A percentile compares a stretch with the other conserved stretches of the same genome.
Evolutionary conservation across 306 rosid genomes (phyloP).

Genomic region (Citrullus colocynthis): DNA sequence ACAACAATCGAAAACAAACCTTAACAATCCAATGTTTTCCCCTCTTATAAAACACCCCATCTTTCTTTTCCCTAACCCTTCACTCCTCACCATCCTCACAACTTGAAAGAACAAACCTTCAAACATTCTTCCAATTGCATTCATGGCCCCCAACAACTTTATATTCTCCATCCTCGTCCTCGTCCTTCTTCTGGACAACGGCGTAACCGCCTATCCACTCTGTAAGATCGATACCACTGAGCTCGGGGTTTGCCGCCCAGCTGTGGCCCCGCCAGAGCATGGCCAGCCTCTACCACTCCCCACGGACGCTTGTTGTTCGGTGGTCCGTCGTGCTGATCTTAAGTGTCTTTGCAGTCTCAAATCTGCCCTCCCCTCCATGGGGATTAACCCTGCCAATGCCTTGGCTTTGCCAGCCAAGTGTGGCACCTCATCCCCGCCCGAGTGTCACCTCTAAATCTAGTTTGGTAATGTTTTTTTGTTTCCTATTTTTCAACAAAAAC

Average conservation of each 20-base stretch:
- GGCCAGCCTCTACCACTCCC: conserved; percentile 35
- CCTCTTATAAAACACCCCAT: no score
- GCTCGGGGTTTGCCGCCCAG: conserved; percentile 28
- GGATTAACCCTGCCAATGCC: conserved; percentile 41
- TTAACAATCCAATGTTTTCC: no score
- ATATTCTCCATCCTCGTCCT: no score
- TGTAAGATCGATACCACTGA: conserved; percentile 30
- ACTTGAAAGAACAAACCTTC: background rate
- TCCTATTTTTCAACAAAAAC: no score
- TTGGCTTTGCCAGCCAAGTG: conserved; percentile 52
- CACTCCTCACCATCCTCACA: no score
- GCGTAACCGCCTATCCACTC: conserved; percentile 16
- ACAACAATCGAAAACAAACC: no score
- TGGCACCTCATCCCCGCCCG: conserved; percentile 11
- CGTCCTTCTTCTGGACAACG: background rate
- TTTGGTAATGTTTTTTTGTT: background rate
- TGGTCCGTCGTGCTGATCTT: conserved; percentile 34
- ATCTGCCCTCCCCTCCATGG: conserved; percentile 25
- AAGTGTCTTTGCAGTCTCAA: conserved; percentile 41
- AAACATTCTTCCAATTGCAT: background rate
- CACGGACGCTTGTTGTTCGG: conserved; percentile 26
- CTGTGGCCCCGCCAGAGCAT: conserved; percentile 10
- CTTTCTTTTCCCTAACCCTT: no score
- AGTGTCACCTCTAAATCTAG: background rate
- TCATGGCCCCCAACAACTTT: background rate